Evolutionary conservation across 805 yeast species (phyloP).

Genomic region (Barnettozyma vustinii): DNA sequence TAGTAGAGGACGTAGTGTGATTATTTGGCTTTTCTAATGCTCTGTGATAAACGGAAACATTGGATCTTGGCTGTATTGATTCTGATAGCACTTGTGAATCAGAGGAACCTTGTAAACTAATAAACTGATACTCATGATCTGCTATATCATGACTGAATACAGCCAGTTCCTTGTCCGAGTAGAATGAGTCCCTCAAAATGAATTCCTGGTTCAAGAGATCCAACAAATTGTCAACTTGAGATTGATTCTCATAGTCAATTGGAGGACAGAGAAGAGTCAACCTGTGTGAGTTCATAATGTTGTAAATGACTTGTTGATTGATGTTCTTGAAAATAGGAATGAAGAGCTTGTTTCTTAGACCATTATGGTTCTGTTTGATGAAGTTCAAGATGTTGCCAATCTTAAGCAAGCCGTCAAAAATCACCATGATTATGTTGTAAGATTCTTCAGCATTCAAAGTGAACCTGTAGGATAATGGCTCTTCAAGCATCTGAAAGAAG

Average conservation of each 20-base stretch:
- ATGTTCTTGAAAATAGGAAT: slow-evolving; percentile 24
- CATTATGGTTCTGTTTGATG: slow-evolving; percentile 14
- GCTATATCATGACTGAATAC: neutral
- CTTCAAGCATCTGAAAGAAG: slow-evolving; percentile 18
- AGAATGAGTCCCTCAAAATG: slow-evolving; percentile 8
- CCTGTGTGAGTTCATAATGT: slow-evolving; percentile 14
- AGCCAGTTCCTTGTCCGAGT: neutral
- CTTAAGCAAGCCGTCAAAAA: slow-evolving; percentile 26
- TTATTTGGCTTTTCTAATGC: neutral
- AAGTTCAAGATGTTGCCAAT: slow-evolving; percentile 26
- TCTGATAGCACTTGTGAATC: slow-evolving; percentile 6
- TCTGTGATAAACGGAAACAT: neutral
- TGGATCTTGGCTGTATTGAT: neutral
- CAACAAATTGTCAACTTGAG: slow-evolving; percentile 17
- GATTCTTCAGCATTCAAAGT: slow-evolving; percentile 17
- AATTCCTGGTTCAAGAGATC: slow-evolving; percentile 19
- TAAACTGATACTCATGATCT: slow-evolving; percentile 6
- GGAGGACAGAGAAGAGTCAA: slow-evolving; percentile 23
- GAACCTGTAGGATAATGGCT: slow-evolving; percentile 12
- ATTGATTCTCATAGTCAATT: slow-evolving; percentile 17
- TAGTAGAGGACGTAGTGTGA: neutral
- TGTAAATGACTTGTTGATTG: slow-evolving; percentile 16
- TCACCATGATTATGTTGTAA: slow-evolving; percentile 17
- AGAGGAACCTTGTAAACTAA: slow-evolving; percentile 2
- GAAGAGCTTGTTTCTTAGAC: slow-evolving; percentile 12